These are phyloP conservation scores for Camelina sativa DNA, from an alignment of 345 rosid species.

Conservation along the genomic window DNA sequence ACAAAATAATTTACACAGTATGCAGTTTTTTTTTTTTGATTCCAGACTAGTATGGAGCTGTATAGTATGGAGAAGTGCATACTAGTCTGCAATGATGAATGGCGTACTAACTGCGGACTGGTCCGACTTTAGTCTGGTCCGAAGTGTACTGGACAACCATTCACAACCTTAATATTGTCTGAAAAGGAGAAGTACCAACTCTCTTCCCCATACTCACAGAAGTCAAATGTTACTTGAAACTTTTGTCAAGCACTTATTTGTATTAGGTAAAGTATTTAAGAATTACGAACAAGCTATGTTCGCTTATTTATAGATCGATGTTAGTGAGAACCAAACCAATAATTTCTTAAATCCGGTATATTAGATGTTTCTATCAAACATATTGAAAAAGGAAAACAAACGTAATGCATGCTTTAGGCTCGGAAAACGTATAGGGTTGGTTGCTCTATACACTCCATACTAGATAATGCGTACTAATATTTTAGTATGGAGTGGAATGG, in stretches of 20 bases:
- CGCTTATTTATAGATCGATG: not conserved
- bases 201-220: conserved; percentile 22
- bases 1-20: too few relatives aligned
- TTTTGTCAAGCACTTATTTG: not conserved
- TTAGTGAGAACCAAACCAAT: not conserved
- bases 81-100: too few relatives aligned
- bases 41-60: too few relatives aligned
- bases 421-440: not conserved
- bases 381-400: not conserved
- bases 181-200: conserved; percentile 38
- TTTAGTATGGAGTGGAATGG: too few relatives aligned
- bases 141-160: too few relatives aligned
- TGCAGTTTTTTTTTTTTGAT: too few relatives aligned
- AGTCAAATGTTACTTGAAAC: conserved; percentile 32
- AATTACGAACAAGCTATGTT: conserved; percentile 1
- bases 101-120: too few relatives aligned
- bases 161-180: conserved; percentile 24
- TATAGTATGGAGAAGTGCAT: too few relatives aligned
- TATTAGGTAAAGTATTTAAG: not conserved
- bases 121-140: too few relatives aligned
- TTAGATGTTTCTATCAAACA: too few relatives aligned
- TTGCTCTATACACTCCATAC: too few relatives aligned
- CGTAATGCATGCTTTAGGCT: not conserved
- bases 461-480: too few relatives aligned
- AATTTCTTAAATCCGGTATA: not conserved